Percentiles rank a stretch among this genome's conserved stretches.
phyloP scores from a whole-genome alignment of 306 rosid genomes.

The Rosa chinensis region DNA sequence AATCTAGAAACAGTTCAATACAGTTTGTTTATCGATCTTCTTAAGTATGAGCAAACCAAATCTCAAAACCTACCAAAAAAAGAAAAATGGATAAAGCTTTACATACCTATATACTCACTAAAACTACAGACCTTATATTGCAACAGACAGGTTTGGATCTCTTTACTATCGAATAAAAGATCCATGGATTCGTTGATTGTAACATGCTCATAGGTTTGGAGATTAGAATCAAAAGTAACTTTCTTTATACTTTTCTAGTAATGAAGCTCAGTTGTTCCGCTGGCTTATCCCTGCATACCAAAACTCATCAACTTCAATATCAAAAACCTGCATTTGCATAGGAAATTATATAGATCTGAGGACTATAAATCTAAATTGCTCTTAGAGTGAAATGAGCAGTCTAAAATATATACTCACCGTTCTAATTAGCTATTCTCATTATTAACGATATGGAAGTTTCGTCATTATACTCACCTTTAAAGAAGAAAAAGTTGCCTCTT shows the following conservation, averaged over 20 bases:
- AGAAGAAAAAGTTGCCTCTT: too few species aligned
- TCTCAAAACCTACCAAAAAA: too few species aligned
- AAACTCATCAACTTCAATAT: slow-evolving; percentile 13
- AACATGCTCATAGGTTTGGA: slow-evolving; percentile 64
- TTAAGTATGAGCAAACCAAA: too few species aligned
- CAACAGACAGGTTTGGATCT: not conserved
- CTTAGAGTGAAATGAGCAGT: not conserved
- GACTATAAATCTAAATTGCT: not conserved
- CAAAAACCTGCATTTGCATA: not conserved
- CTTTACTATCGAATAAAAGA: slow-evolving; percentile 32
- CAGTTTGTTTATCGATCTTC: too few species aligned
- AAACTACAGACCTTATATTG: too few species aligned
- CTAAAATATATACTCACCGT: slow-evolving; percentile 30
- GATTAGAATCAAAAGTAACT: slow-evolving; percentile 78
- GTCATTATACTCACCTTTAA: too few species aligned
- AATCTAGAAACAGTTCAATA: too few species aligned
- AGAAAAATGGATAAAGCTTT: too few species aligned
- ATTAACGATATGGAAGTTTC: too few species aligned
- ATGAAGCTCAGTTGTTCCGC: slow-evolving; percentile 49
- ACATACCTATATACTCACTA: too few species aligned
- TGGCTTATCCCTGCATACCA: slow-evolving; percentile 43
- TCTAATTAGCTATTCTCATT: slow-evolving; percentile 18
- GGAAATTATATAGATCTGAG: too few species aligned
- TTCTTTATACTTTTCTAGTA: slow-evolving; percentile 59
- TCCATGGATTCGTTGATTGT: slow-evolving; percentile 33